These are phyloP conservation scores for Penicillium brasilianum DNA, from an alignment of 2,329 filamentous ascomycete species.

Conservation along the genomic window DNA sequence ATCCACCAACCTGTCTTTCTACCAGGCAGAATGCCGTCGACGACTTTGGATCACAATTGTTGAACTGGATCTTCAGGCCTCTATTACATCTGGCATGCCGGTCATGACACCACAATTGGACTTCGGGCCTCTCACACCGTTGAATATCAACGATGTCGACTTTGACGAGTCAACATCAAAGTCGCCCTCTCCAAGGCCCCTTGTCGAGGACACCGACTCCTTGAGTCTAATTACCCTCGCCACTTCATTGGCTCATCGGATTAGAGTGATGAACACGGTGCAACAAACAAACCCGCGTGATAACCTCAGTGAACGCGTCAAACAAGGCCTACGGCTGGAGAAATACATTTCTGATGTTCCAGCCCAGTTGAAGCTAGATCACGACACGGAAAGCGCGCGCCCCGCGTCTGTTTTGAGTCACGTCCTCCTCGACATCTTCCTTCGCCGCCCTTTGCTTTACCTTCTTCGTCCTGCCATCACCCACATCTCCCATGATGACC, in stretches of 20 bases:
- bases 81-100: conserved; percentile 47
- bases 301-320: conserved; percentile 17
- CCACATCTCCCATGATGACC: conserved; percentile 18
- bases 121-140: conserved; percentile 45
- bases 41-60: conserved; percentile 46
- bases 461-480: conserved; percentile 35
- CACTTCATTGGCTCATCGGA: conserved; percentile 23
- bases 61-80: conserved; percentile 54
- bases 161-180: conserved; percentile 43
- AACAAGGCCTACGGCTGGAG: conserved; percentile 16
- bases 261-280: conserved; percentile 19
- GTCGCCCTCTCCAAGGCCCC: conserved; percentile 33
- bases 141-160: conserved; percentile 50
- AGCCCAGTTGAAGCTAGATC: conserved; percentile 7
- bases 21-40: conserved; percentile 43
- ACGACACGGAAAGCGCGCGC: not conserved
- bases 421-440: conserved; percentile 36
- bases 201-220: conserved; percentile 30
- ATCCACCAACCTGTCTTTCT: conserved; percentile 39
- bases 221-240: conserved; percentile 21
- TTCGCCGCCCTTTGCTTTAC: conserved; percentile 37
- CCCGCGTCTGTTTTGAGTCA: conserved; percentile 20
- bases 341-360: conserved; percentile 16
- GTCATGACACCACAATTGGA: conserved; percentile 44
- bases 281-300: conserved; percentile 11